Conservation (phyloP, 371 early-diverging fungal species). For the Rhizopus stolonifer region DNA sequence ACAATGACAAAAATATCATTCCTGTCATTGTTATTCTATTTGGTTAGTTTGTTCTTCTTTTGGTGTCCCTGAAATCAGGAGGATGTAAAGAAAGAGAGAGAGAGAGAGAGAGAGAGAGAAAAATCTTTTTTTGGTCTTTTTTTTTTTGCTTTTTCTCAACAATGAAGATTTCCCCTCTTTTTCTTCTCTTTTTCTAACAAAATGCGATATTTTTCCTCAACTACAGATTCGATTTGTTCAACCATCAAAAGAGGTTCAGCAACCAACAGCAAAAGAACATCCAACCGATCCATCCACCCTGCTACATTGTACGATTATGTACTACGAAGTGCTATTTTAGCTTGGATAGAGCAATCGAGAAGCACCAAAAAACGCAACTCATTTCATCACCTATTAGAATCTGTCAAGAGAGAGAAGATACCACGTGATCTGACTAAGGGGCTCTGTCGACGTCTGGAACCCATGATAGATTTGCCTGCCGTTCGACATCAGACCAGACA, state of each 20-base stretch:
- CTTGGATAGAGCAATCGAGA: constrained; percentile 25
- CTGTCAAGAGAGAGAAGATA: constrained; percentile 36
- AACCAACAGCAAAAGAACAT: constrained; percentile 8
- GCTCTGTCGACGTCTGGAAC: constrained; percentile 33
- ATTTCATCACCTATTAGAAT: constrained; percentile 18
- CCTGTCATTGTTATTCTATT: too few relatives aligned
- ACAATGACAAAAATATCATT: too few relatives aligned
- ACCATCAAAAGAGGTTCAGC: constrained; percentile 11
- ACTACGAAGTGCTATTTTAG: constrained; percentile 33
- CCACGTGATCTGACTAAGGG: constrained; percentile 39
- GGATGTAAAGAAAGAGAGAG: neutral
- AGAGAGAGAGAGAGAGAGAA: neutral
- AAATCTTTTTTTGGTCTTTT: neutral
- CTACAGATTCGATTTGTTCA: neutral
- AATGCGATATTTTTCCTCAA: neutral
- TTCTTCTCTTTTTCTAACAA: neutral
- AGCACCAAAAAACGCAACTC: constrained; percentile 9
- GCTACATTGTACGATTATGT: constrained; percentile 27
- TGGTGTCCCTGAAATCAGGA: neutral
- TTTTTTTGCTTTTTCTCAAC: neutral
- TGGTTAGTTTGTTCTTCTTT: too few relatives aligned
- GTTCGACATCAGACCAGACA: constrained; percentile 25
- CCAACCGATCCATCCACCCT: constrained; percentile 8
- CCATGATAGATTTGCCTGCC: constrained; percentile 22
- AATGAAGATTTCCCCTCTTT: too few relatives aligned